These are phyloP conservation scores for Kwoniella heveanensis DNA, from an alignment of 768 basidiomycete species.

Conservation along the genomic window DNA sequence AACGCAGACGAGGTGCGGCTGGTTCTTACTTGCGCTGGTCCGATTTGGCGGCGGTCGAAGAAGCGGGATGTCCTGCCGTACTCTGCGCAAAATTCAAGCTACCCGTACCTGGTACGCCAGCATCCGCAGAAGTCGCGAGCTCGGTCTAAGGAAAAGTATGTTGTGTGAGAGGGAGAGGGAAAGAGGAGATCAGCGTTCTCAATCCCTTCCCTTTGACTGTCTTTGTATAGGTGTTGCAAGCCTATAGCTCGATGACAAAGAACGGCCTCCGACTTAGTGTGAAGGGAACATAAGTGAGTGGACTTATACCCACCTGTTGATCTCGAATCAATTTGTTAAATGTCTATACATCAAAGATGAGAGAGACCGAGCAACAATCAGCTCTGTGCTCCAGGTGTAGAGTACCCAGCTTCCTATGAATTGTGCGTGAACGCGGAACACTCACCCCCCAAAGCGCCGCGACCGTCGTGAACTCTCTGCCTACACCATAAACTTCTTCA, in stretches of 20 bases:
- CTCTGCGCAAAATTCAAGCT: slow-evolving; percentile 44
- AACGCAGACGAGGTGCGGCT: no score
- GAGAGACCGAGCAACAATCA: neutral
- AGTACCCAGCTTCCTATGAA: no score
- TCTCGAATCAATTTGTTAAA: slow-evolving; percentile 52
- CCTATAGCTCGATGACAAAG: no score
- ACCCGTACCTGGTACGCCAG: slow-evolving; percentile 53
- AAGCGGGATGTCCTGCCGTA: slow-evolving; percentile 1
- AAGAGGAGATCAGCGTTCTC: neutral
- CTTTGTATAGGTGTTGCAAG: no score
- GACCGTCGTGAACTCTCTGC: slow-evolving; percentile 86
- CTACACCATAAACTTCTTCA: slow-evolving; percentile 89
- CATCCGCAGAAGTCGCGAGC: slow-evolving; percentile 31
- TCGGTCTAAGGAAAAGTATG: slow-evolving; percentile 20
- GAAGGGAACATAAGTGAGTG: no score
- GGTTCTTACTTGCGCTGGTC: no score
- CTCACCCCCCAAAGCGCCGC: slow-evolving; percentile 74
- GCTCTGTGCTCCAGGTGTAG: neutral
- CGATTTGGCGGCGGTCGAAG: neutral
- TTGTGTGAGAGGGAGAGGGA: neutral
- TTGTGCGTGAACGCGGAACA: slow-evolving; percentile 1
- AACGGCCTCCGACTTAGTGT: no score
- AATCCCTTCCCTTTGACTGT: no score
- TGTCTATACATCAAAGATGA: slow-evolving; percentile 22
- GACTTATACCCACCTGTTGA: slow-evolving; percentile 44